phyloP scores from a whole-genome alignment of 2,329 filamentous ascomycete genomes.

The Trichoderma arundinaceum region DNA sequence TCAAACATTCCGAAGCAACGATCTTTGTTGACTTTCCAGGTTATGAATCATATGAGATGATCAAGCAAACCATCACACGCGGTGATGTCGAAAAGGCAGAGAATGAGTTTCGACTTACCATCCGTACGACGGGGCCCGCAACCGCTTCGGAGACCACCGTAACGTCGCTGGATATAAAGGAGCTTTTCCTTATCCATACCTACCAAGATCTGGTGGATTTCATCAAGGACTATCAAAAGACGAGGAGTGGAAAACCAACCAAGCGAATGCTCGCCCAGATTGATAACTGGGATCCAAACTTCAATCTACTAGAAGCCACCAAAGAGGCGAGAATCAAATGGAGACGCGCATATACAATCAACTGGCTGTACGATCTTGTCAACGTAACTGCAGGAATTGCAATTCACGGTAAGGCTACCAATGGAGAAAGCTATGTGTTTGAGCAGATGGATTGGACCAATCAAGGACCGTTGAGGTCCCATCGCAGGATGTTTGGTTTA shows the following conservation, averaged over 20 bases:
- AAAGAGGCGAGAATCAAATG: constrained; percentile 50
- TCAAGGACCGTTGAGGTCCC: constrained; percentile 41
- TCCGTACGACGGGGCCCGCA: background rate
- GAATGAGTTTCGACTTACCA: constrained; percentile 25
- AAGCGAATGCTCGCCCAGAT: constrained; percentile 50
- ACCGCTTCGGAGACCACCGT: background rate
- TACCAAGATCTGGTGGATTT: constrained; percentile 54
- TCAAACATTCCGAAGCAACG: constrained; percentile 45
- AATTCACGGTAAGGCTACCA: constrained; percentile 46
- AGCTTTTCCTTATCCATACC: constrained; percentile 51
- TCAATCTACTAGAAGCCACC: constrained; percentile 47
- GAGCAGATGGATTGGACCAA: constrained; percentile 52
- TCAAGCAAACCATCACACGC: constrained; percentile 49
- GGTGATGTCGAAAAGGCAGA: constrained; percentile 44
- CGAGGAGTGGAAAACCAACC: constrained; percentile 53
- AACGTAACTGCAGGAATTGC: constrained; percentile 52
- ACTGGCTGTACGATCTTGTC: constrained; percentile 59
- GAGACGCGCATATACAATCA: constrained; percentile 56
- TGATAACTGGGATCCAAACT: constrained; percentile 49
- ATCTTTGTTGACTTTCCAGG: constrained; percentile 55
- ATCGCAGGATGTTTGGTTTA: constrained; percentile 50
- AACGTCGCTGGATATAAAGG: constrained; percentile 46
- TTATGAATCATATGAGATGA: constrained; percentile 50
- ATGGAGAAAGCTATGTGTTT: constrained; percentile 43
- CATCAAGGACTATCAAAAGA: constrained; percentile 52